phyloP scores from a whole-genome alignment of 2,329 filamentous ascomycete species.

The Incumbomyces lentus region DNA sequence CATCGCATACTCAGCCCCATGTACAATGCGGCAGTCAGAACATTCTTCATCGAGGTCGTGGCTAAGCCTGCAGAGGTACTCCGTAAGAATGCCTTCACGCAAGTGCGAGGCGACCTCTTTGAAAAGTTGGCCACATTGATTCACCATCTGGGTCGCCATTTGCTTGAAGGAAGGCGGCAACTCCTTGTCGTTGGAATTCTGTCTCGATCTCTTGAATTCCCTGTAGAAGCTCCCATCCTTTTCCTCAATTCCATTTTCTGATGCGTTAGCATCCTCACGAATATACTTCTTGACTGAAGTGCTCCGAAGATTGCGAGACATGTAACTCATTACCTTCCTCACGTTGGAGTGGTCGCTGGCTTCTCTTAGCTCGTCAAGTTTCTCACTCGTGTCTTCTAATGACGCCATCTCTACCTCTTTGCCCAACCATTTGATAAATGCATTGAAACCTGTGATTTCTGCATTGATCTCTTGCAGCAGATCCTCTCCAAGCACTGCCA shows the following conservation, averaged over 20 bases:
- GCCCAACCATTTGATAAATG: slow-evolving; percentile 75
- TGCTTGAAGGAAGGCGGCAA: slow-evolving; percentile 36
- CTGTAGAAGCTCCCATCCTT: slow-evolving; percentile 33
- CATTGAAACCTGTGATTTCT: slow-evolving; percentile 65
- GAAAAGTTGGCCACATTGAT: slow-evolving; percentile 53
- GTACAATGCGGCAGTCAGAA: neutral
- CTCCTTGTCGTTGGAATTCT: slow-evolving; percentile 23
- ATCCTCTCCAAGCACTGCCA: slow-evolving; percentile 66
- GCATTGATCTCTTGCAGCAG: slow-evolving; percentile 60
- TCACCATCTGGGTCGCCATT: slow-evolving; percentile 48
- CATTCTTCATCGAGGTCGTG: neutral
- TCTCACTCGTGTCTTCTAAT: slow-evolving; percentile 48
- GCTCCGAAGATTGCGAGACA: slow-evolving; percentile 56
- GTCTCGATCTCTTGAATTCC: slow-evolving; percentile 41
- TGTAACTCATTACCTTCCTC: slow-evolving; percentile 63
- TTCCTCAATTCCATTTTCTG: slow-evolving; percentile 33
- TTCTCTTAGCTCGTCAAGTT: slow-evolving; percentile 61
- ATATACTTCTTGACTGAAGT: slow-evolving; percentile 56
- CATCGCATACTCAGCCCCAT: neutral
- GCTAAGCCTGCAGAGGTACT: slow-evolving; percentile 42
- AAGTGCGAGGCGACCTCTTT: slow-evolving; percentile 59
- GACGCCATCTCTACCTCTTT: slow-evolving; percentile 71
- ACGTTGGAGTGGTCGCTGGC: slow-evolving; percentile 68
- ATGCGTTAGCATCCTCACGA: slow-evolving; percentile 30
- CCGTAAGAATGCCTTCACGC: slow-evolving; percentile 57